Evolutionary conservation across 371 early-diverging fungal species (phyloP).

Genomic region (Syncephalastrum sp.): DNA sequence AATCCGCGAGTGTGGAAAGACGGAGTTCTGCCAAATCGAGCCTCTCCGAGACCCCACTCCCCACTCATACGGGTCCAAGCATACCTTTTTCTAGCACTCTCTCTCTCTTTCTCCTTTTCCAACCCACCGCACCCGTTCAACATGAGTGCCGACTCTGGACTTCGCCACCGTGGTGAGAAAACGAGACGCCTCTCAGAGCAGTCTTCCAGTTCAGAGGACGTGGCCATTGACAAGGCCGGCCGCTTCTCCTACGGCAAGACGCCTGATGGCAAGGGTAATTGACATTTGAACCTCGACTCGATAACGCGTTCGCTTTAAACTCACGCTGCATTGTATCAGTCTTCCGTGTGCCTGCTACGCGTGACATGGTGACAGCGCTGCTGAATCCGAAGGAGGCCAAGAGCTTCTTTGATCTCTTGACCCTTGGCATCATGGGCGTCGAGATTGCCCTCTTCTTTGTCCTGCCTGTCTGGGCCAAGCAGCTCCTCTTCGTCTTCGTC

Average conservation of each 20-base stretch:
- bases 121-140: not conserved
- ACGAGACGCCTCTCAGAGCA: constrained; percentile 12
- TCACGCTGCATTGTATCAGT: not conserved
- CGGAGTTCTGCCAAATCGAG: too few relatives aligned
- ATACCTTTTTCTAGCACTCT: not conserved
- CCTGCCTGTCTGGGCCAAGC: constrained; percentile 49
- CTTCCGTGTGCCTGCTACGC: constrained; percentile 73
- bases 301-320: too few relatives aligned
- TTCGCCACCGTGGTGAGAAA: constrained; percentile 25
- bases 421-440: constrained; percentile 63
- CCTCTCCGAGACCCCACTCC: too few relatives aligned
- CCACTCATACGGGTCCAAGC: too few relatives aligned
- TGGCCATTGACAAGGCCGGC: constrained; percentile 24
- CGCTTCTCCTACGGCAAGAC: constrained; percentile 58
- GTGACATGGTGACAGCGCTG: constrained; percentile 72
- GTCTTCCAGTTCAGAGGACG: constrained; percentile 10
- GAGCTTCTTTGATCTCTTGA: constrained; percentile 75
- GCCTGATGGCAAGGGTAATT: constrained; percentile 55
- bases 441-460: constrained; percentile 67
- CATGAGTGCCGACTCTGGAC: constrained; percentile 23
- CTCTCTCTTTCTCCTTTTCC: not conserved
- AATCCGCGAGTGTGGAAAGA: too few relatives aligned
- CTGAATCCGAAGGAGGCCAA: constrained; percentile 65
- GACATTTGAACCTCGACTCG: too few relatives aligned
- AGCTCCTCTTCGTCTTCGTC: constrained; percentile 59